Evolutionary conservation across 2,329 filamentous ascomycete genomes (phyloP), one percentile per base, ranked within the genome.

Genomic region (Pseudopithomyces maydicus): DNA sequence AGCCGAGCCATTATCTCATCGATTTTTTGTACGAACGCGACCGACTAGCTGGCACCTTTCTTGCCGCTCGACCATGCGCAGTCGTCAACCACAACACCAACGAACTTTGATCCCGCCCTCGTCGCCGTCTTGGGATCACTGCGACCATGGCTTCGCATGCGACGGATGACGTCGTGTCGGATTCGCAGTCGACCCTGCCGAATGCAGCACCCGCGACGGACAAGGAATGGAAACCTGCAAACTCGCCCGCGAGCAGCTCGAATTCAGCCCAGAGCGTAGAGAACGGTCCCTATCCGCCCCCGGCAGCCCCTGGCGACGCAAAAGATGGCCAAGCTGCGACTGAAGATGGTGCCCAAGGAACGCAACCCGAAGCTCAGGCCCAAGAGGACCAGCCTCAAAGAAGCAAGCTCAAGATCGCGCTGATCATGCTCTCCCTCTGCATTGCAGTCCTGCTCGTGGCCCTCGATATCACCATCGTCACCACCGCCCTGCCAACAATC

Each of bases 381-480:
- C 68, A 59, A 52, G 59, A 63, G n/a, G 68, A 65, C n/a, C 63
- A 59, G 41, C 70, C 66, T 14, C 59, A 67, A 47, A 69, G 77
- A 44, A 77, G 74, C 57, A 73, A 71, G 57, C 63, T 72, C 38
- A 76, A 82, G 67, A 78, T 81, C 54, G 74, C 75, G 6, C 59
- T 83, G 54, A 82, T 83, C 63, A 82, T 82, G 81, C 67, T 77
- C 26, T 80, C 80, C 3, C 71, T 83, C 1, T 70, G 74, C 43
- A 80, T 86, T 72, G 84, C 84, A 7, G 77, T 87, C 12, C 84
- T 87, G 52, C 79, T 88, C 23, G 84, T 84, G 11, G 85, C 85
- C 32, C 72, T 88, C 39, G 85, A 88, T 64, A 85, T 86, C 70
- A 86, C 85, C 0, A 88, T 88, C 61, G 79, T 88, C 52, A 84